phyloP scores from a whole-genome alignment of 1,139 yeast genomes.

The Nakaseomyces glabratus region DNA sequence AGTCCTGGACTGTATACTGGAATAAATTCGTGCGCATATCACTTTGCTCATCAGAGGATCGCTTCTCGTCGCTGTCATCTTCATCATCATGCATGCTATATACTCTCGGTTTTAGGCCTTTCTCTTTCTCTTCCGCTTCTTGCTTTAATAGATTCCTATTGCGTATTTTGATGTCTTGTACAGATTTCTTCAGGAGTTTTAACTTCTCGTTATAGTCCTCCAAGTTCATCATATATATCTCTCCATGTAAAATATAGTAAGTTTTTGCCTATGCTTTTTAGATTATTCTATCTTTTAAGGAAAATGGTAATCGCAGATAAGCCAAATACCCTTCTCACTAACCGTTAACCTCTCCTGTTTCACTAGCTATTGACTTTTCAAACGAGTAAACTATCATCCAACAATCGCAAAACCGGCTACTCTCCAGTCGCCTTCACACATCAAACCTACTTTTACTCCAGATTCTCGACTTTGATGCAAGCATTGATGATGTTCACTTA shows the following conservation, averaged over 20 bases:
- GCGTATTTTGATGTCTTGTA: conserved; percentile 37
- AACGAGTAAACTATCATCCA: too few relatives aligned
- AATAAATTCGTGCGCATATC: conserved; percentile 40
- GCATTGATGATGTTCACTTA: too few relatives aligned
- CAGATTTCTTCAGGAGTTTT: conserved; percentile 27
- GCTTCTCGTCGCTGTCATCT: conserved; percentile 30
- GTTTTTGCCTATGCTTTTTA: too few relatives aligned
- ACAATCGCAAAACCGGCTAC: too few relatives aligned
- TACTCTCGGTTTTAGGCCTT: conserved; percentile 34
- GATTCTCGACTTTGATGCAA: too few relatives aligned
- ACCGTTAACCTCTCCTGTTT: too few relatives aligned
- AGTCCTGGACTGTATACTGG: conserved; percentile 60
- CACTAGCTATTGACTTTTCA: too few relatives aligned
- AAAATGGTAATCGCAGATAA: too few relatives aligned
- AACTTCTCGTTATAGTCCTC: conserved; percentile 19
- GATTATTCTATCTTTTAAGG: too few relatives aligned
- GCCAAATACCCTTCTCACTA: too few relatives aligned
- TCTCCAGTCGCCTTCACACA: too few relatives aligned
- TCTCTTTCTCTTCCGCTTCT: conserved; percentile 32
- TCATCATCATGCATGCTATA: conserved; percentile 22
- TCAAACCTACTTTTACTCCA: too few relatives aligned
- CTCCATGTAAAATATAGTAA: background rate
- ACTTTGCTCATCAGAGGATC: conserved; percentile 5
- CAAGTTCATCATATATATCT: conserved; percentile 13
- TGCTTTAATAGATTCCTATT: conserved; percentile 33